Evolutionary conservation across 345 rosid genomes (phyloP).

Genomic region (Mangifera indica): DNA sequence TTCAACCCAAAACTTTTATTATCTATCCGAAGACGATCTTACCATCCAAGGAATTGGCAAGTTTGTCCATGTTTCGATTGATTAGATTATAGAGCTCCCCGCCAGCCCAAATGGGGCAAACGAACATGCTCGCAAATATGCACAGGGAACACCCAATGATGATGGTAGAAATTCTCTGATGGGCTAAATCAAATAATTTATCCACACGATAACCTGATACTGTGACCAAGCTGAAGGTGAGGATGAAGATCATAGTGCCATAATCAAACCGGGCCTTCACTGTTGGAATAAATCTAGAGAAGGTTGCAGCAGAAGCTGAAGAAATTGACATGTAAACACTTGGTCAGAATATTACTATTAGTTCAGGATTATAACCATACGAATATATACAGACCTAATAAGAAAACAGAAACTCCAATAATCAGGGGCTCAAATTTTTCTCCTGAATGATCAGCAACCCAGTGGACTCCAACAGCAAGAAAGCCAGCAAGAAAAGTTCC

Average conservation of each 20-base stretch:
- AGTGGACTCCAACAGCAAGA: slow-evolving; percentile 48
- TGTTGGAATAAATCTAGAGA: slow-evolving; percentile 39
- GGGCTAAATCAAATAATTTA: slow-evolving; percentile 32
- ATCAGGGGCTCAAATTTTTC: slow-evolving; percentile 32
- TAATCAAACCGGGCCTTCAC: slow-evolving; percentile 39
- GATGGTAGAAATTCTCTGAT: slow-evolving; percentile 38
- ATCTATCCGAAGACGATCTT: neutral
- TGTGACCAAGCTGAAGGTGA: slow-evolving; percentile 42
- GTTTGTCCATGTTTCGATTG: slow-evolving; percentile 38
- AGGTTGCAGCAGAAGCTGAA: slow-evolving; percentile 44
- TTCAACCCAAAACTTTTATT: too few species aligned
- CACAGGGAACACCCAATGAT: slow-evolving; percentile 39
- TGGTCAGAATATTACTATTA: neutral
- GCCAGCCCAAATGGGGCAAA: slow-evolving; percentile 52
- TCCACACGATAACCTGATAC: slow-evolving; percentile 42
- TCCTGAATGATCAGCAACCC: slow-evolving; percentile 44
- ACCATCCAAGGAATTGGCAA: slow-evolving; percentile 44
- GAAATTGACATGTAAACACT: neutral
- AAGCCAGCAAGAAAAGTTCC: slow-evolving; percentile 46
- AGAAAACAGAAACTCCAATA: slow-evolving; percentile 40
- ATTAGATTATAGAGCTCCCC: slow-evolving; percentile 27
- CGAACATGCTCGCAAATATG: slow-evolving; percentile 31
- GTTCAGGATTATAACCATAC: neutral
- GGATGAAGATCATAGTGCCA: slow-evolving; percentile 47
- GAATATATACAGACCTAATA: slow-evolving; percentile 32